Evolutionary conservation across 2,329 filamentous ascomycete genomes (phyloP), one percentile per base, ranked within the genome.

Genomic region (Tolypocladium ophioglossoides): DNA sequence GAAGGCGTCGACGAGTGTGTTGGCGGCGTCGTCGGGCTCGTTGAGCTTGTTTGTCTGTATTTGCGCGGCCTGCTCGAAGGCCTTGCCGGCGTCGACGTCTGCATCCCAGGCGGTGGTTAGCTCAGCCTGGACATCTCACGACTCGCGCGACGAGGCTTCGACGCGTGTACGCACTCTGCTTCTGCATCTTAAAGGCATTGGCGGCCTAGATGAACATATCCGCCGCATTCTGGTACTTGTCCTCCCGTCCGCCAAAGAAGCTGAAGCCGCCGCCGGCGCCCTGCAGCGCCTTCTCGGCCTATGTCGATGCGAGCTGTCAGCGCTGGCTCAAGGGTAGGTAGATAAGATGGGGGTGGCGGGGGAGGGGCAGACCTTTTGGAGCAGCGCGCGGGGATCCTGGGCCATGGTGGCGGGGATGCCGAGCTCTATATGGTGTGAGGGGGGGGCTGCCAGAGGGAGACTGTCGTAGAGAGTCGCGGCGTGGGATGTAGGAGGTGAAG

Each of bases 1-100:
- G 80, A 91, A 97, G 52, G 94, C 94, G 70, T 97, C 91, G 64
- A 86, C 83, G 57, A 91, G 76, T 50, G 87, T 86, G 72, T 95
- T 95, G 59, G 92, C 91, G 50, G 91, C 90, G 68, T 97, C 94
- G 68, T 95, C 89, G 44, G 87, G 89, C 67, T 97, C 91, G 67
- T 91, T 95, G 51, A 97, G 80, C 63, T 91, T 85, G 61, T 84
- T 79, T 51, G 76, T 81, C 70, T 95, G 89, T 56, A 97, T 85
- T 46, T 80, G 72, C n/a, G 91, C 92, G 14, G 90, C 90, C 70
- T 85, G 82, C 69, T 96, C 90, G 61, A 96, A 95, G 14, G 90
- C 85, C 65, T 87, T 80, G 24, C 91, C 92, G 16, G 92, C 91
- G 73, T 95, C 90, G 68, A 86, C 84, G 73, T 85, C 90, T 94